Conservation (phyloP, 805 yeast genomes). For the Saturnispora diversa region DNA sequence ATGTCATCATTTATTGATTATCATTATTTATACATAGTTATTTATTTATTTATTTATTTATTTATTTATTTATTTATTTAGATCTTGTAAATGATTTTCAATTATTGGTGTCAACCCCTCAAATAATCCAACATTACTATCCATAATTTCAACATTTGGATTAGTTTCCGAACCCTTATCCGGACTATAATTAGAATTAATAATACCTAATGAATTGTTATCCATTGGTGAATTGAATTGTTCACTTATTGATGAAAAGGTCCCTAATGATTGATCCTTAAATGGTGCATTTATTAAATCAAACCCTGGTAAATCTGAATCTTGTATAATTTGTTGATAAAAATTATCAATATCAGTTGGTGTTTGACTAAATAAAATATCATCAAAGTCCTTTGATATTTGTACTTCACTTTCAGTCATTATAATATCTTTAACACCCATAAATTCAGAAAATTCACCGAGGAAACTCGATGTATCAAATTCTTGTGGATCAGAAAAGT, state of each 20-base stretch:
- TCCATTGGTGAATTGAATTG: not conserved
- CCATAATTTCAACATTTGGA: too few relatives aligned
- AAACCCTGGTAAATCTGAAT: conserved; percentile 1
- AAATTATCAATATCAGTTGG: conserved; percentile 7
- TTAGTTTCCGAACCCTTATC: not conserved
- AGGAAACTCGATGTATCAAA: not conserved
- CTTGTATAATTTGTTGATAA: conserved; percentile 8
- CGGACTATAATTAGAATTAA: conserved; percentile 3
- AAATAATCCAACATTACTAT: conserved; percentile 1
- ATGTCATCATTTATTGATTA: too few relatives aligned
- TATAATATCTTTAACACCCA: conserved; percentile 3
- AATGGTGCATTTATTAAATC: conserved; percentile 4
- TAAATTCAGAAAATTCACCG: not conserved
- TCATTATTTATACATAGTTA: not conserved
- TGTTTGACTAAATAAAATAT: conserved; percentile 5
- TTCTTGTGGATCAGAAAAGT: not conserved
- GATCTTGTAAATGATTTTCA: conserved; percentile 1
- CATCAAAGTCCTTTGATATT: not conserved
- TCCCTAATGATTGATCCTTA: not conserved
- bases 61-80: not conserved
- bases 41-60: not conserved
- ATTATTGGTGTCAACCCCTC: conserved; percentile 2
- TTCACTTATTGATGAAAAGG: not conserved
- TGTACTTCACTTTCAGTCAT: not conserved
- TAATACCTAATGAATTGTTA: conserved; percentile 1